phyloP scores from a whole-genome alignment of 257 asterid species.

The Cynanchum wilfordii region DNA sequence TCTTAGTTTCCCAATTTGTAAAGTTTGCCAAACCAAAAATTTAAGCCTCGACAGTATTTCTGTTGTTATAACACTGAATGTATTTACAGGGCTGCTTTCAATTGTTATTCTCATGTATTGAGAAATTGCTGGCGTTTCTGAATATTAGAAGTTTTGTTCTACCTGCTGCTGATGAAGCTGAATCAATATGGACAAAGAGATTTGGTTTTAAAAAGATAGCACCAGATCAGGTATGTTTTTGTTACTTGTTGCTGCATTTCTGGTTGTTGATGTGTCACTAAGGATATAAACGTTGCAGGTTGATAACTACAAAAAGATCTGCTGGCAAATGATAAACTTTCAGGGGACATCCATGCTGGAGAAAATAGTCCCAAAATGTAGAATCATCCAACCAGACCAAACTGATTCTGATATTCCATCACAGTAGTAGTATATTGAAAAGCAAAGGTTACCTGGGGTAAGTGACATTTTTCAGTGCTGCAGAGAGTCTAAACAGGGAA shows the following conservation, averaged over 20 bases:
- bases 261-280: not conserved
- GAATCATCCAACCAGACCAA: slow-evolving; percentile 44
- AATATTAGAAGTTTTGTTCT: slow-evolving; percentile 66
- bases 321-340: slow-evolving; percentile 93
- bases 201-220: slow-evolving; percentile 70
- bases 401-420: slow-evolving; percentile 30
- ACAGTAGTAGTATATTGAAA: slow-evolving; percentile 26
- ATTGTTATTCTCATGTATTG: slow-evolving; percentile 66
- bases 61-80: slow-evolving; percentile 16
- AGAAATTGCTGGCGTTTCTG: slow-evolving; percentile 68
- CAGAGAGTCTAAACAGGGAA: not conserved
- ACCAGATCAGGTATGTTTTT: slow-evolving; percentile 52
- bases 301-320: slow-evolving; percentile 48
- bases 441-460: not conserved
- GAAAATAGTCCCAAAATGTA: slow-evolving; percentile 63
- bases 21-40: not conserved
- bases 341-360: slow-evolving; percentile 84
- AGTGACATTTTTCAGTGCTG: not conserved
- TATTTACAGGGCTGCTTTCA: slow-evolving; percentile 82
- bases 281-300: slow-evolving; percentile 50
- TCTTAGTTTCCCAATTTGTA: not conserved
- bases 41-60: not conserved
- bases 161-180: slow-evolving; percentile 87
- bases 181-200: slow-evolving; percentile 86
- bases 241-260: not conserved